Percentiles rank a stretch among this genome's conserved stretches.
phyloP scores from a whole-genome alignment of 129 eudicot genomes.

The Flaveria bidentis region DNA sequence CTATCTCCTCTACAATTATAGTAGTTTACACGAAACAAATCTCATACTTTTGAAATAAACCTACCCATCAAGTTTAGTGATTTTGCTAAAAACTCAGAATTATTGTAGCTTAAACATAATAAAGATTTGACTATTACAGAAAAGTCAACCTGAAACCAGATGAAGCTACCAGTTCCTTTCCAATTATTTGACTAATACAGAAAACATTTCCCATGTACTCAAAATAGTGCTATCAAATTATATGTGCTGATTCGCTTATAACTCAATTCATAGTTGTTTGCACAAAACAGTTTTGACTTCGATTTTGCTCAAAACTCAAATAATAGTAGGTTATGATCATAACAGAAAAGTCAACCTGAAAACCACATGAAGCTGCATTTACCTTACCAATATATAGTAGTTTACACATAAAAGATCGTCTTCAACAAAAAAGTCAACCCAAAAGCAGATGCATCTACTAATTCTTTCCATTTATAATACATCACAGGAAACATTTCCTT shows the following conservation, averaged over 20 bases:
- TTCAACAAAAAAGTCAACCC: neutral
- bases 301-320: neutral
- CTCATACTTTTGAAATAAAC: too few species aligned
- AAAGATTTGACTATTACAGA: neutral
- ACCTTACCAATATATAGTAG: constrained; percentile 12
- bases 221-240: neutral
- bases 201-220: neutral
- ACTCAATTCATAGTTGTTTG: too few species aligned
- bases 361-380: constrained; percentile 23
- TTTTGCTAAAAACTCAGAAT: too few species aligned
- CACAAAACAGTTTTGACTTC: too few species aligned
- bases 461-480: too few species aligned
- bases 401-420: neutral
- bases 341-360: constrained; percentile 14
- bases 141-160: constrained; percentile 3
- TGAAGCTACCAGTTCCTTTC: neutral
- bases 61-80: too few species aligned
- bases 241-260: too few species aligned
- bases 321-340: neutral
- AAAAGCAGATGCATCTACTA: too few species aligned
- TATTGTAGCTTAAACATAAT: neutral
- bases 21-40: too few species aligned
- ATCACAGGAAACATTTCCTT: neutral
- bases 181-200: neutral
- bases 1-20: too few species aligned